Evolutionary conservation across 2,329 filamentous ascomycete species (phyloP), one percentile per base, ranked within the genome.

Genomic region (Chaetomium globosum): DNA sequence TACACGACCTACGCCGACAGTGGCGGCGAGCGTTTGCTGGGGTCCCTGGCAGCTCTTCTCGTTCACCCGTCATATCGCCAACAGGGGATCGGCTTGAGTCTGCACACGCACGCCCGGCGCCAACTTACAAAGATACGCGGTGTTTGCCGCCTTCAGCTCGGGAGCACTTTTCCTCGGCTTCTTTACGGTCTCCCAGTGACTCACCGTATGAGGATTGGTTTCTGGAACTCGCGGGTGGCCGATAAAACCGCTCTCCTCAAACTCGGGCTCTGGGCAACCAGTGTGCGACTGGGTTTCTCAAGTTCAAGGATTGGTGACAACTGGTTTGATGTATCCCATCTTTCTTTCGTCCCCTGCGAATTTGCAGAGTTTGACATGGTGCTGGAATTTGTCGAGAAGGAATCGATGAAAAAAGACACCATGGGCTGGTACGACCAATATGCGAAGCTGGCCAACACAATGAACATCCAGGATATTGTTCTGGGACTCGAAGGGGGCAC

Each of bases 391-490:
- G 83, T 85, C 10, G 80, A 81, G 61, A 77, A 75, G 58, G 81
- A 83, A 61, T 82, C 81, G 0, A 74, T 74, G 10, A 77, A 76
- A 56, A 80, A 82, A 65, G 77, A 79, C 39, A 78, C 80, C 53
- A 80, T 85, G 69, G 84, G 84, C 52, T 86, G 84, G 83, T 86
- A 82, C 69, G 84, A 87, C 70, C 83, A 86, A 70, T 88, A 87
- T 68, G 80, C 79, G 63, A 80, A 78, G 67, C 76, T 85, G 10
- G 79, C 79, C 53, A 79, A 81, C 67, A 80, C 80, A 8, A 77
- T 77, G 58, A 76, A 81, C 67, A 76, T 85, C 48, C 77, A 78
- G 55, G 83, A 87, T 68, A 80, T 88, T 59, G 72, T 87, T n/a
- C 68, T 87, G 26, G 85, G 81, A 2, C 71, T 85, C 19, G 80